Evolutionary conservation across 179 eudicot species (phyloP).

Genomic region (Beta corolliflora): DNA sequence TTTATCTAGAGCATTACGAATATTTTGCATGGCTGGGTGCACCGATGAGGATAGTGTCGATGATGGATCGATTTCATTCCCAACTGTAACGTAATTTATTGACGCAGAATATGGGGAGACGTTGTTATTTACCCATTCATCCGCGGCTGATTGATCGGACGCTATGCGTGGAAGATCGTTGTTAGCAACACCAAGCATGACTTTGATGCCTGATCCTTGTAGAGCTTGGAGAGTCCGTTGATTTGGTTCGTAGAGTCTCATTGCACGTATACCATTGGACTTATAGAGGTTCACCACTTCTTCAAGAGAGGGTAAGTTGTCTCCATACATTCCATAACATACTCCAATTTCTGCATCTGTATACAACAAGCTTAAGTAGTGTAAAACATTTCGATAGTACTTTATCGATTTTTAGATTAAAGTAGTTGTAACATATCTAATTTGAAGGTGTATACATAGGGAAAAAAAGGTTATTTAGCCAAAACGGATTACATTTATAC

Average conservation of each 20-base stretch:
- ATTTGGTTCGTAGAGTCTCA: slow-evolving; percentile 13
- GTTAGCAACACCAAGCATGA: background rate
- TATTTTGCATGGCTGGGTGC: slow-evolving; percentile 51
- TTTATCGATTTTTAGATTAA: too few species aligned
- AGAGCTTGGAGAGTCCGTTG: background rate
- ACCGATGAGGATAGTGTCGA: slow-evolving; percentile 25
- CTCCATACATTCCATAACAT: slow-evolving; percentile 38
- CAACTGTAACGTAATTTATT: background rate
- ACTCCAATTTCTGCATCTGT: slow-evolving; percentile 57
- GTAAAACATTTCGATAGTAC: too few species aligned
- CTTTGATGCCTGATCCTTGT: background rate
- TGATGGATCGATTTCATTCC: slow-evolving; percentile 38
- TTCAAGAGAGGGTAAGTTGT: slow-evolving; percentile 45
- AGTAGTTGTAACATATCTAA: too few species aligned
- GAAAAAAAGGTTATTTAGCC: too few species aligned
- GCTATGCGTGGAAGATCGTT: background rate
- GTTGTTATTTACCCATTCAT: background rate
- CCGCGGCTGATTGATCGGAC: background rate
- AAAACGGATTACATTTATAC: too few species aligned
- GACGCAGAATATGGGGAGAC: background rate
- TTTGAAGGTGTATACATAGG: too few species aligned
- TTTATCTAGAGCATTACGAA: slow-evolving; percentile 31
- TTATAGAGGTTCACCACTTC: slow-evolving; percentile 47
- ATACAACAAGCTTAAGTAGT: too few species aligned
- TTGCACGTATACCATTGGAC: slow-evolving; percentile 35